Conservation (phyloP, 83 land plant species). For the Picea abies region DNA sequence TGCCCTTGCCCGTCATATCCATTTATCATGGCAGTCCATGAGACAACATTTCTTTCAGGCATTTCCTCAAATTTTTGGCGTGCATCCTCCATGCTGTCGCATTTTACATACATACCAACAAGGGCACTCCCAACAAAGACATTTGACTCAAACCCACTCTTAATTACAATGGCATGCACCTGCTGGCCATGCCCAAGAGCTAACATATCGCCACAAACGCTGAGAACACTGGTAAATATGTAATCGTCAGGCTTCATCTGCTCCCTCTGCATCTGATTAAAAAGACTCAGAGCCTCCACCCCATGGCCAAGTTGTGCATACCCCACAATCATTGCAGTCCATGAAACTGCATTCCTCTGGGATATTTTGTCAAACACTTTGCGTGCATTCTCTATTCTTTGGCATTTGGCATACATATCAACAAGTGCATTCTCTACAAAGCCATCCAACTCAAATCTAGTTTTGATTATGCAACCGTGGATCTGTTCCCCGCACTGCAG, state of each 20-base stretch:
- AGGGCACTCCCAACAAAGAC: neutral
- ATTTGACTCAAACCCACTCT: neutral
- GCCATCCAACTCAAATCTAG: neutral
- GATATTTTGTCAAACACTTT: constrained; percentile 27
- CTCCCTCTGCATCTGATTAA: constrained; percentile 2
- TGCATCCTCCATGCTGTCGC: neutral
- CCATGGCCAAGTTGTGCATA: constrained; percentile 29
- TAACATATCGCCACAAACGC: neutral
- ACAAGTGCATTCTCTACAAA: neutral
- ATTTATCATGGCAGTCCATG: constrained; percentile 27
- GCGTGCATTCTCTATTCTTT: constrained; percentile 15
- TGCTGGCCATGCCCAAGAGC: neutral
- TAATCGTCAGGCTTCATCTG: constrained; percentile 15
- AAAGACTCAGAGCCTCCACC: constrained; percentile 11
- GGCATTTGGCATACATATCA: neutral
- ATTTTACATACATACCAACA: constrained; percentile 3
- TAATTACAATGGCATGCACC: neutral
- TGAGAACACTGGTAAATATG: neutral
- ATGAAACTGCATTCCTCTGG: constrained; percentile 25
- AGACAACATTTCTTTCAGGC: constrained; percentile 4
- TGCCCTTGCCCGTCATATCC: constrained; percentile 28
- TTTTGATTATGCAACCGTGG: too few species aligned
- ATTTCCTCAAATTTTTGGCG: neutral
- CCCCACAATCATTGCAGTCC: constrained; percentile 35
- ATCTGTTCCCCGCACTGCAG: too few species aligned